Base-by-base conservation (phyloP, 2,329 filamentous ascomycete genomes). In the Calonectria hawksworthii region DNA sequence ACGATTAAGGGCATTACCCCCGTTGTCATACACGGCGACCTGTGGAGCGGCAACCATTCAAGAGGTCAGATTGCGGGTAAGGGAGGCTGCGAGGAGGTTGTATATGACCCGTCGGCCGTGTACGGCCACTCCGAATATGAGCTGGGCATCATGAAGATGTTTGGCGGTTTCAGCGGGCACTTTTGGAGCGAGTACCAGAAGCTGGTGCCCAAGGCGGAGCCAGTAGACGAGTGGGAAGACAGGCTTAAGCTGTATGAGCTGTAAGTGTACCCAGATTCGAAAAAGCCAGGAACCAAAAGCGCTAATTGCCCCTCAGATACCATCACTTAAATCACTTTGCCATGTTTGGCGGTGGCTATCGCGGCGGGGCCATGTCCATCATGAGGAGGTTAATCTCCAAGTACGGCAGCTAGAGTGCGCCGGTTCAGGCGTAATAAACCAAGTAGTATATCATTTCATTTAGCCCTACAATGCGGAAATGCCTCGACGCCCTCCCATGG, bases 61-160 rank as follows among this genome's bases (percentile, higher is more conserved):
- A 85, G 87, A 4, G 96, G 94, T 0, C 88, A 87, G 52, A 93
- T 98, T 68, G 88, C 88, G 0, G 88, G 87, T 2, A 79, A 83
- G 38, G 88, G 89, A 0, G 89, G 87, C 1, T 85, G 88, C 0
- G 94, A 96, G 78, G 93, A 96, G 77, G 92, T 98, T 0, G 91
- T 98, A 1, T 98, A 93, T 82, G 96, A 98, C 82, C 92, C 96
- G 0, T 94, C 93, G 2, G 90, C 92, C 52, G 94, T 94, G 76
- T 98, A 98, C 82, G 95, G 93, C 1, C 96, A 98, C 83, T 94
- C 90, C 2, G 96, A 99, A 87, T 98, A 93, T 84, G 96, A 98
- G 79, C 87, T 98, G 68, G 96, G 96, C 0, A 98, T 98, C 78
- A 98, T 98, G 96, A 91, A 90, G 67, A 98, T 98, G 96, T 99